phyloP scores from a whole-genome alignment of 2,329 filamentous ascomycete genomes.

The Emericellopsis cladophorae region DNA sequence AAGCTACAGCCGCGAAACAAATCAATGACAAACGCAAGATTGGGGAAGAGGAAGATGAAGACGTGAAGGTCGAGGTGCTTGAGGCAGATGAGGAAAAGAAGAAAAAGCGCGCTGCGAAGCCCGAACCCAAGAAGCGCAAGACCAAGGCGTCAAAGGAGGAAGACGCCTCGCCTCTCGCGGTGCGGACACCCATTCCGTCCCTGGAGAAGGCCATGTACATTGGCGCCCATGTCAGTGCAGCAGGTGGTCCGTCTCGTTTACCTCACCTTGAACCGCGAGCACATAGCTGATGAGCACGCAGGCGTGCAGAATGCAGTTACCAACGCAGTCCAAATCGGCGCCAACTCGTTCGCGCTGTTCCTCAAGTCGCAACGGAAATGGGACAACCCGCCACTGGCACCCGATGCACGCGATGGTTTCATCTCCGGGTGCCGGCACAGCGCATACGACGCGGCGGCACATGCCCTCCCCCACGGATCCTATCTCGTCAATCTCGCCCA shows the following conservation, averaged over 20 bases:
- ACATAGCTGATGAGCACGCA: constrained; percentile 16
- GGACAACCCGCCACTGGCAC: constrained; percentile 65
- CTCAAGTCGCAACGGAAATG: constrained; percentile 95
- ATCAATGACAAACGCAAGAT: constrained; percentile 10
- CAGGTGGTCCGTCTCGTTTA: constrained; percentile 49
- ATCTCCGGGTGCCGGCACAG: constrained; percentile 53
- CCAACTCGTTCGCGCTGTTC: constrained; percentile 89
- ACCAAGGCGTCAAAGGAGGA: constrained; percentile 25
- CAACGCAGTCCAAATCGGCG: constrained; percentile 71
- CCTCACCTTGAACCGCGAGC: background rate
- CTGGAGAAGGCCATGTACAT: constrained; percentile 66
- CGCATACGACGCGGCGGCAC: constrained; percentile 56
- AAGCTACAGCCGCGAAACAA: constrained; percentile 11
- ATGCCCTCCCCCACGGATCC: constrained; percentile 83
- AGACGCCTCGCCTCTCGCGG: constrained; percentile 48
- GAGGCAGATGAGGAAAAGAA: constrained; percentile 9
- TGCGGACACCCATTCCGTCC: constrained; percentile 49
- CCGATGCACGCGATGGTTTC: constrained; percentile 58
- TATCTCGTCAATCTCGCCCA: constrained; percentile 96
- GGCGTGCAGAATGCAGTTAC: constrained; percentile 79
- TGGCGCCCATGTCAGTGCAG: constrained; percentile 82
- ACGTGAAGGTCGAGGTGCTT: constrained; percentile 4
- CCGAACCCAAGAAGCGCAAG: constrained; percentile 28
- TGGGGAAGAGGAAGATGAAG: too few species aligned
- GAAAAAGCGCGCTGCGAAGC: constrained; percentile 8